Evolutionary conservation across 371 early-diverging fungal species (phyloP).

Genomic region (Funneliformis caledonium): DNA sequence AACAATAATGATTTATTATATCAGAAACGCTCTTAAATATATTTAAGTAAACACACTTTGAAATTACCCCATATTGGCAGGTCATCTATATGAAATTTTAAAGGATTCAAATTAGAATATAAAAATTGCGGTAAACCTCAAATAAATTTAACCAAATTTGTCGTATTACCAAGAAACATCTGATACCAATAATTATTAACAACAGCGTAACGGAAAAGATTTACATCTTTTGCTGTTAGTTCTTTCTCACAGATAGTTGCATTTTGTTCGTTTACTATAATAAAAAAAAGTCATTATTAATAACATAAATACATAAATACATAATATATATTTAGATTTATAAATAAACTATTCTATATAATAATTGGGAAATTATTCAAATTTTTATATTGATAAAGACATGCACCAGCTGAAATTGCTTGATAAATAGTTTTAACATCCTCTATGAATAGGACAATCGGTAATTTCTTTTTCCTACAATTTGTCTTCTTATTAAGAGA

Average conservation of each 20-base stretch:
- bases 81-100: constrained; percentile 6
- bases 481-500: no score
- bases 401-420: not conserved
- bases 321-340: no score
- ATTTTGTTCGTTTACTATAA: constrained; percentile 26
- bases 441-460: not conserved
- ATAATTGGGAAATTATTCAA: not conserved
- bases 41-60: not conserved
- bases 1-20: not conserved
- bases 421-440: not conserved
- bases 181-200: constrained; percentile 39
- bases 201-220: constrained; percentile 33
- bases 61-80: constrained; percentile 34
- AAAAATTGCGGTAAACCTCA: not conserved
- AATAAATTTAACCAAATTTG: not conserved
- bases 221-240: constrained; percentile 28
- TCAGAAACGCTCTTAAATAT: not conserved
- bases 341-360: not conserved
- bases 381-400: not conserved
- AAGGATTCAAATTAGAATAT: not conserved
- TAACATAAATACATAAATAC: not conserved
- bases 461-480: not conserved
- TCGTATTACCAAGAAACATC: constrained; percentile 26
- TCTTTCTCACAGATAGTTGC: constrained; percentile 19
- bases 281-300: not conserved